Conservation (phyloP, 352 stramenopile species). For the Hyaloperonospora brassicae region DNA sequence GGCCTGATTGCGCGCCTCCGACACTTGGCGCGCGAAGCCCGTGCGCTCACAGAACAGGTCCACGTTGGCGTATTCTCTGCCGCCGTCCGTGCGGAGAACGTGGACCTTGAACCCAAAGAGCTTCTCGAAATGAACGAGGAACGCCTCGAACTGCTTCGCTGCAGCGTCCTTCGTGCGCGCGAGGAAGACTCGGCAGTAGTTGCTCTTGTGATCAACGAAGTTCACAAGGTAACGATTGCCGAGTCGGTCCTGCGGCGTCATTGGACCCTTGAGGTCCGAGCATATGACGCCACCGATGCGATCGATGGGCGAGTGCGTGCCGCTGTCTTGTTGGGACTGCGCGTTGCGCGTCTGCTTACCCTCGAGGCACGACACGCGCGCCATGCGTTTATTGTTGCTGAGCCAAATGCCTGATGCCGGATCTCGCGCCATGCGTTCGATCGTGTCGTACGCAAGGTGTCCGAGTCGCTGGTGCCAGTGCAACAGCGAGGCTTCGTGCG, state of each 20-base stretch:
- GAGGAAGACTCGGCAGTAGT: not conserved
- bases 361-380: not conserved
- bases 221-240: not conserved
- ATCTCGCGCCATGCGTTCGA: not conserved
- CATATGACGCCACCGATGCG: no score
- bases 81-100: slow-evolving; percentile 5
- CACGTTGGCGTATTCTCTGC: slow-evolving; percentile 21
- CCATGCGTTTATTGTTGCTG: not conserved
- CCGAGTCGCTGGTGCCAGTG: not conserved
- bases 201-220: not conserved
- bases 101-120: slow-evolving; percentile 3
- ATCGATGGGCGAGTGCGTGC: not conserved
- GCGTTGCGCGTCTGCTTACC: not conserved
- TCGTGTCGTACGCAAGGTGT: not conserved
- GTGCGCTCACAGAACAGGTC: slow-evolving; percentile 24
- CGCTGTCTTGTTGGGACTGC: not conserved
- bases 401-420: not conserved
- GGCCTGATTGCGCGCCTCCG: slow-evolving; percentile 18
- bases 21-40: slow-evolving; percentile 14
- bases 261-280: not conserved
- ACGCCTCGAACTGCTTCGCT: slow-evolving; percentile 7
- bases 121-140: slow-evolving; percentile 8
- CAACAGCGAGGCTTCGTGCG: not conserved
- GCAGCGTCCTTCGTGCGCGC: slow-evolving; percentile 7
- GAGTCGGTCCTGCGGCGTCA: not conserved